Evolutionary conservation across 164 flowering plant species (phyloP).

Genomic region (Piper longum): DNA sequence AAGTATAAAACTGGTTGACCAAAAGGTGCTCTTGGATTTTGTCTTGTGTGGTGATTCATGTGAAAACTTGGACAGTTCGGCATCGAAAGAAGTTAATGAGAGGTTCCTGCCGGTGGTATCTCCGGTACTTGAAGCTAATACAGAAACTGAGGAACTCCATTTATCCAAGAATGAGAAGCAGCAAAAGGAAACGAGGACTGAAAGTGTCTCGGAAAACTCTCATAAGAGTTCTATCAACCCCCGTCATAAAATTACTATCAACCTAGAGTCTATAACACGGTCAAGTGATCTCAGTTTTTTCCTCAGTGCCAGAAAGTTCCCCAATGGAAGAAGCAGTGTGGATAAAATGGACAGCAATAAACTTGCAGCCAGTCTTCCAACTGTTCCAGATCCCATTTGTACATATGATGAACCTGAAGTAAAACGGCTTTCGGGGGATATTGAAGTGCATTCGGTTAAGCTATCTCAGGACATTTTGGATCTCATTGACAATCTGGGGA

Average conservation of each 20-base stretch:
- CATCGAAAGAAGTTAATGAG: conserved; percentile 20
- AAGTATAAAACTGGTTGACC: conserved; percentile 13
- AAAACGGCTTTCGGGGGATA: conserved; percentile 13
- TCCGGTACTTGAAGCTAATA: conserved; percentile 6
- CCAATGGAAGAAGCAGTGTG: conserved; percentile 16
- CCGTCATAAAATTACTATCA: conserved; percentile 20
- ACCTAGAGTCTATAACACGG: conserved; percentile 35
- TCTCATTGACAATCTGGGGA: conserved; percentile 21
- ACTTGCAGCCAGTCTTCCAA: conserved; percentile 12
- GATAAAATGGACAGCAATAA: conserved; percentile 9
- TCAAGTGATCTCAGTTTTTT: conserved; percentile 60
- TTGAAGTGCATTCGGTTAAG: conserved; percentile 21
- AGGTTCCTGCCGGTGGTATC: conserved; percentile 13
- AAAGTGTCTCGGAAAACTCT: conserved; percentile 7
- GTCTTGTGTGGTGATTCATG: conserved; percentile 24
- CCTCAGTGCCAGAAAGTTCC: conserved; percentile 40
- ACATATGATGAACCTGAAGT: conserved; percentile 10
- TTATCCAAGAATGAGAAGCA: conserved; percentile 13
- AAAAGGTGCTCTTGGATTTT: conserved; percentile 21
- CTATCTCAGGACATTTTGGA: conserved; percentile 28
- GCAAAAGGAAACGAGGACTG: conserved; percentile 17
- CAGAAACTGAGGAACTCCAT: conserved; percentile 11
- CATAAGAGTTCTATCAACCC: conserved; percentile 16
- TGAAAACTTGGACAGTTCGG: conserved; percentile 12
- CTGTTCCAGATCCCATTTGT: conserved; percentile 6